Base-by-base conservation (phyloP, 495 filamentous ascomycete species). In the Clohesyomyces aquaticus region DNA sequence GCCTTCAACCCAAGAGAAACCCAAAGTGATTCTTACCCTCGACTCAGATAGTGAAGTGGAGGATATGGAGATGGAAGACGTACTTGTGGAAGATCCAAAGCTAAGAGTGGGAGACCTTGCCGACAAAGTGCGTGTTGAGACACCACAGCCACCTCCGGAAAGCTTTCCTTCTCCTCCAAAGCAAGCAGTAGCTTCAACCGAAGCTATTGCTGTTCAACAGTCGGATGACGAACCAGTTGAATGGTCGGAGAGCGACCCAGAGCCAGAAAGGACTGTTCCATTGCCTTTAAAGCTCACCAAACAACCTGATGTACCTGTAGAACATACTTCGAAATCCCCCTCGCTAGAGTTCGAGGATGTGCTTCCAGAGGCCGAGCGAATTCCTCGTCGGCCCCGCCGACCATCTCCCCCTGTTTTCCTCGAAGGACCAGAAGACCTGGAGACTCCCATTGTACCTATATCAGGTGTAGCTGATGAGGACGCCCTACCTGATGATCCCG, bases 331-430 rank as follows among this genome's bases (percentile, higher is more conserved):
- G 2, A 57, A 68, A 28, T 84, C 83, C 1, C 78, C 77, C 10
- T 81, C 82, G 22, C 83, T 81, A 12, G 77, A 79, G 25, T 83
- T 85, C 52, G 83, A 85, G 68, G 79, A 82, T 70, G 77, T 83
- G 3, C 47, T 50, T 12, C 59, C 61, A 16, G 21, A 16, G 6
- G 10, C 28, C n/a, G 18, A 21, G 29, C 54, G 43, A 3, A 21
- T 46, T 21, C 12, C 54, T 46, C 61, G 61, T 26, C 32, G 14
- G 6, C 54, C 58, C 43, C 66, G 62, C 25, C 19, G 60, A 57
- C 9, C 23, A 23, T 22, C 35, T 19, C 55, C 46, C 18, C 52
- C 45, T n/a, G 47, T 14, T 2, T 10, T 27, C 12, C 23, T 66
- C 1, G 27, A 66, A 47, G 57, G 63, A 18, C 51, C 47, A 6